phyloP scores from a whole-genome alignment of 2,329 filamentous ascomycete species.

The Teratosphaeria destructans region DNA sequence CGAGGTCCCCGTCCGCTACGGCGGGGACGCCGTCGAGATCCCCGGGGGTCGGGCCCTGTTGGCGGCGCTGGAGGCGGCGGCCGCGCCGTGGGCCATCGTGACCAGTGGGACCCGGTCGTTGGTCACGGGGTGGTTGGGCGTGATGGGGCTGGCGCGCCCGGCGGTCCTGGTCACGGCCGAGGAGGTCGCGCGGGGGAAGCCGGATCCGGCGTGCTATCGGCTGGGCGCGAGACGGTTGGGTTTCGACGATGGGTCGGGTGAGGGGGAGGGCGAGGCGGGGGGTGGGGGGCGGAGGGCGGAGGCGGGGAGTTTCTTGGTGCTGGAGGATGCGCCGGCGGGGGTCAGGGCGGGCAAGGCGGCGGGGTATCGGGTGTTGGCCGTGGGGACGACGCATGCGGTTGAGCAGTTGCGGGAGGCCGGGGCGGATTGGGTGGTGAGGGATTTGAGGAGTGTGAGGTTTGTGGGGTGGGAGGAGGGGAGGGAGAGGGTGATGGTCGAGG shows the following conservation, averaged over 20 bases:
- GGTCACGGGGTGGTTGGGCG: constrained; percentile 40
- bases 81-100: constrained; percentile 73
- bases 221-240: constrained; percentile 33
- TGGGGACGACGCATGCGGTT: constrained; percentile 72
- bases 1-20: constrained; percentile 64
- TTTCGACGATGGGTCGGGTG: constrained; percentile 27
- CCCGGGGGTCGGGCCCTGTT: constrained; percentile 58
- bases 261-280: not conserved
- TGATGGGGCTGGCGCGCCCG: constrained; percentile 38
- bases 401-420: constrained; percentile 61
- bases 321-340: constrained; percentile 84
- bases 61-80: constrained; percentile 23
- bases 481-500: constrained; percentile 56
- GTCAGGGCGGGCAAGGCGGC: constrained; percentile 75
- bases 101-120: constrained; percentile 40
- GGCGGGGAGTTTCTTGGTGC: constrained; percentile 51
- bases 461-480: constrained; percentile 43
- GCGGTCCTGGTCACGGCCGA: constrained; percentile 40
- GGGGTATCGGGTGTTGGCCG: constrained; percentile 72
- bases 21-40: constrained; percentile 70
- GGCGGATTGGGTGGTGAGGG: constrained; percentile 80
- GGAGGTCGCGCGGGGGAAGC: constrained; percentile 40
- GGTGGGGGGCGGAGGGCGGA: constrained; percentile 1
- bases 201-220: constrained; percentile 40
- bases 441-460: constrained; percentile 64